A percentile compares a stretch with the other conserved stretches of the same genome.
These are phyloP conservation scores for Pseudogymnoascus pannorum DNA, from an alignment of 2,329 filamentous ascomycete genomes.

Conservation along the genomic window DNA sequence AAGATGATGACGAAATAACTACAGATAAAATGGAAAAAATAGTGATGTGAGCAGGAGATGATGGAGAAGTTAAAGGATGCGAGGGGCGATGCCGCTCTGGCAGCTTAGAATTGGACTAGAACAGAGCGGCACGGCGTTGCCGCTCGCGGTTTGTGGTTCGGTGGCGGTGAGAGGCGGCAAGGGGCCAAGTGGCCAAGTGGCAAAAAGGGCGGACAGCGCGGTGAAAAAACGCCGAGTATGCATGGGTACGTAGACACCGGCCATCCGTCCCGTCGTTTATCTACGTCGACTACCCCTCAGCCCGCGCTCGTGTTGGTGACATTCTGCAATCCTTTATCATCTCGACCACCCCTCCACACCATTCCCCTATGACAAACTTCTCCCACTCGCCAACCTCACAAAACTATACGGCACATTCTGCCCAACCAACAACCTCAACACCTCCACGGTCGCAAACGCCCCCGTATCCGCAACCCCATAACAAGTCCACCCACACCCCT, in stretches of 20 bases:
- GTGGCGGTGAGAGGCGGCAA: no score
- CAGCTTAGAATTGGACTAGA: no score
- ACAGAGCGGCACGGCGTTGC: no score
- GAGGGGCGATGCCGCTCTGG: no score
- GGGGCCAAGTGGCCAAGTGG: no score
- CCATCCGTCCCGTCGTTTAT: neutral
- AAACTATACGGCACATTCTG: constrained; percentile 87
- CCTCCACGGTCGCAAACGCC: constrained; percentile 80
- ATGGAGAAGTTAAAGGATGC: no score
- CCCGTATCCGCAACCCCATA: constrained; percentile 75
- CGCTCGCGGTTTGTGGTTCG: no score
- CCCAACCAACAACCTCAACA: constrained; percentile 67
- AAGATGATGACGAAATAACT: neutral
- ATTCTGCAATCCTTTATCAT: neutral
- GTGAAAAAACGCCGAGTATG: neutral
- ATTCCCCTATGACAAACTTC: constrained; percentile 38
- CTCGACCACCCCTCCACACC: neutral
- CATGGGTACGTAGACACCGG: neutral
- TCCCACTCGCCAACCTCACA: constrained; percentile 63
- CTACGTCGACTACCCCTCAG: neutral
- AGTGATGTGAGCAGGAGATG: neutral
- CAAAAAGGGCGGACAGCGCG: no score
- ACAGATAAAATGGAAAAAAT: neutral
- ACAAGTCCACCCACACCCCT: constrained; percentile 68
- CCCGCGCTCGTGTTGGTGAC: neutral